Evolutionary conservation across 441 rosid species (phyloP), one percentile per base, ranked within the genome.

Genomic region (Syzygium syzygioides): DNA sequence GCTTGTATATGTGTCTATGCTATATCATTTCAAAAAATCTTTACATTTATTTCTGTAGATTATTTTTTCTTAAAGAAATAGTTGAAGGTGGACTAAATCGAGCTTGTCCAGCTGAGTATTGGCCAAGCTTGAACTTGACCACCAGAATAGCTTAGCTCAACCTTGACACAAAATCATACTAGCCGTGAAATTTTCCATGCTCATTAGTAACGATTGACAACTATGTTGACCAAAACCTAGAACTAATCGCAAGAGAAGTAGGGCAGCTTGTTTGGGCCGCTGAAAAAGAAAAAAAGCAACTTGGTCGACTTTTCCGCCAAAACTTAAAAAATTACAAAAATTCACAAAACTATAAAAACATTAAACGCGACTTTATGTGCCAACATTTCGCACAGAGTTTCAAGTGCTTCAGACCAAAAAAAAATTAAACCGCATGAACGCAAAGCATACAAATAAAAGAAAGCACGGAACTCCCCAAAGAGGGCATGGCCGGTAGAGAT

Each of bases 401-500:
- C 13, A 59, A 11, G 8, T 60, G 4, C 18, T 60, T 14, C 48
- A 7, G 9, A 45, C 7, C 3, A 60, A 12, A 13, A 5, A 28
- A 28, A 12, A 57, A 28, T 12, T 18, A 34, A 11, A 18, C 14
- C 3, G 14, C 3, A 2, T 6, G 4, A 14, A 0, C 10, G 7
- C 18, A 76, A 76, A 4, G 3, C 15, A 20, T 37, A 20, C 45
- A 37, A 0, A 37, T 3, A 71, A 37, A 11, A 37, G 4, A 10
- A 10, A 71, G 50, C 14, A 20, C 19, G 15, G 7, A 71, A 37
- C 50, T 68, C 14, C 14, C 14, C 8, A 34, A 20, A 71, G 80
- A 2, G 0, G 4, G 37, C 25, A 6, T 19, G 19, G 14, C 13
- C 34, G 37, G 1, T 37, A 6, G n/a, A 0, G 3, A 4, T 20